phyloP scores from a whole-genome alignment of 305 asterid species.

The Fraxinus paxiana region DNA sequence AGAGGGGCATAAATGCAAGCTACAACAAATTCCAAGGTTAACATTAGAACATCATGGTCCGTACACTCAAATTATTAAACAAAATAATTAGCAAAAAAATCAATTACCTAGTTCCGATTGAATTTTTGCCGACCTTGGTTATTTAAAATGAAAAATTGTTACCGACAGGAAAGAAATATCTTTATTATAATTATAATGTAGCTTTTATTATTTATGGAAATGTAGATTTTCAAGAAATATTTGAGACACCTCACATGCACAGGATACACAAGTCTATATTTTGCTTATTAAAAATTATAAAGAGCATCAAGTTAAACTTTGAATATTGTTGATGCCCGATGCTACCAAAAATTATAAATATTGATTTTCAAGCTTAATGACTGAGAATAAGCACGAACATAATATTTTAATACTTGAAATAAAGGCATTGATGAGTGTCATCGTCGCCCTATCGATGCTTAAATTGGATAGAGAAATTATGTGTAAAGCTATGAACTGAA shows the following conservation, averaged over 20 bases:
- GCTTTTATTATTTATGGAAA: not conserved
- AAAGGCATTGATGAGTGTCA: no score
- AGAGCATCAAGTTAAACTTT: not conserved
- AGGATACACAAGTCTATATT: not conserved
- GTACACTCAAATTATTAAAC: not conserved
- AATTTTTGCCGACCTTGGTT: not conserved
- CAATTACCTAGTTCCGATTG: not conserved
- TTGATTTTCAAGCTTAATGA: no score
- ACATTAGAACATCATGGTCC: not conserved
- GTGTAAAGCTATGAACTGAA: no score
- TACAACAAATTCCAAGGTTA: slow-evolving; percentile 46
- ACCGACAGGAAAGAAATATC: not conserved
- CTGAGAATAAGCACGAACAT: no score
- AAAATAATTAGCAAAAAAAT: not conserved
- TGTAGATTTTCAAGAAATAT: not conserved
- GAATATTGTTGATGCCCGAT: not conserved
- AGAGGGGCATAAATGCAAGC: slow-evolving; percentile 45
- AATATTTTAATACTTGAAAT: no score
- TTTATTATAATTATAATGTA: no score
- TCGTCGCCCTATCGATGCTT: no score
- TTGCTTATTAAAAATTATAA: not conserved
- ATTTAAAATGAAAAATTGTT: not conserved
- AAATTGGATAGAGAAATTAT: no score
- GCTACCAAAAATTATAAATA: no score
- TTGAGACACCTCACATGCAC: not conserved